Base-by-base conservation (phyloP, 2,329 filamentous ascomycete species). In the Aureobasidium melanogenum region DNA sequence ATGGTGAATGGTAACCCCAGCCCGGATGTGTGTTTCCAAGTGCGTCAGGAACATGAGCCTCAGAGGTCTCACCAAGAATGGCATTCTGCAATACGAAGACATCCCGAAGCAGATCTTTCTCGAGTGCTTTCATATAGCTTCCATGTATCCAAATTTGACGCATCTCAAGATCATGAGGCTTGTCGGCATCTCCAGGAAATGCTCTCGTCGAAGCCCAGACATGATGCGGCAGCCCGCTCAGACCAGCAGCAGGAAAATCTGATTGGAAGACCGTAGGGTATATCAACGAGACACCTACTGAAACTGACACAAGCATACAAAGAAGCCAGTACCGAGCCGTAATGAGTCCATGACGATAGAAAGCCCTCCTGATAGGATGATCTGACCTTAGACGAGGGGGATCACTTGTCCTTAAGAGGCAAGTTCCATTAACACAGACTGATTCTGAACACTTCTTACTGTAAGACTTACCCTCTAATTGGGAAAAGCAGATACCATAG, bases 121-220 rank as follows among this genome's bases (percentile, higher is more conserved):
- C 79, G 38, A 93, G 78, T 12, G 88, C 89, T 68, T 85, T 80
- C 86, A 92, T 92, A 69, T 91, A 91, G 71, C 83, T 87, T 64
- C 88, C 88, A 69, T 92, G 88, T 17, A 93, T 81, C 89, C 89
- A 93, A 61, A 90, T 82, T 62, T 89, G 89, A 66, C 88, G 87
- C 84, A 93, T 88, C 61, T 88, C 84, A n/a, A 93, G 84, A 71
- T 93, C 88, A 4, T 86, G 81, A 58, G 78, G 75, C 59, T 67
- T 71, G 15, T 70, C 69, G 14, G 67, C 68, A 59, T 77, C 77
- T 51, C 82, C 81, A 38, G 81, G 75, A 59, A 88, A 77, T 30
- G 86, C 83, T 63, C 84, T 83, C 6, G 87, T 87, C 39, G 86
- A 86, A 28, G 88, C 91, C 89, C 89, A 93, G 66, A 89, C 88